Evolutionary conservation across 176 grass and related monocot genomes (phyloP).

Genomic region (maize (Zea mays)): Zm-B73-REFERENCE-NAM-5.0 NC_050104.1:40687501-40688000

Average conservation of each 20-base stretch:
- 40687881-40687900: no score
- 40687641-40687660: slow-evolving; percentile 75
- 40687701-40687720: slow-evolving; percentile 75
- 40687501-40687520: background rate
- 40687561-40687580: slow-evolving; percentile 12
- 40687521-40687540: background rate
- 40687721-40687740: slow-evolving; percentile 45
- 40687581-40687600: slow-evolving; percentile 55
- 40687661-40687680: slow-evolving; percentile 61
- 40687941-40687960: no score
- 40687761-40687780: no score
- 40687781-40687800: no score
- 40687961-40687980: no score
- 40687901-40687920: no score
- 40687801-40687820: no score
- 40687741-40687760: background rate
- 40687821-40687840: no score
- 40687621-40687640: slow-evolving; percentile 54
- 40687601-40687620: slow-evolving; percentile 76
- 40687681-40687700: slow-evolving; percentile 68
- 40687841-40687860: no score
- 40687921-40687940: no score
- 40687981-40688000: no score
- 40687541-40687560: slow-evolving; percentile 8
- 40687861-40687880: no score